Base-by-base conservation (phyloP, 2,329 filamentous ascomycete genomes). In the Botrytis fabae region DNA sequence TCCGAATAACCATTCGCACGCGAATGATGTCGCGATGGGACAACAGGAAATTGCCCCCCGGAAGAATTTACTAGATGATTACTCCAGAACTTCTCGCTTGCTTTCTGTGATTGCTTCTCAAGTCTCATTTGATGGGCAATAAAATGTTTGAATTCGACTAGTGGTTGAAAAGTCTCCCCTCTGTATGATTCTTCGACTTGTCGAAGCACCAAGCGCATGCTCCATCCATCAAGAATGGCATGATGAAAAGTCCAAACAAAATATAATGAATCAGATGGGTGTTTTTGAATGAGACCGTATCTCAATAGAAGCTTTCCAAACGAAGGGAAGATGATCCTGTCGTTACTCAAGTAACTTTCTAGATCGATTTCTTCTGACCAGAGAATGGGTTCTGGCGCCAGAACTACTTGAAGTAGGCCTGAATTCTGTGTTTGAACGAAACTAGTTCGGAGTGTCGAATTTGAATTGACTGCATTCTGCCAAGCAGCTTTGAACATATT, bases 231-330 rank as follows among this genome's bases (percentile, higher is more conserved):
- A 73, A 88, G 89, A 0, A 88, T 77, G 6, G 84, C 85, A 76
- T 89, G 87, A 75, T 89, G 86, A 81, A 87, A 85, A 1, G 85
- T 85, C 74, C 86, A 79, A 28, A 88, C 83, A 73, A 88, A 87
- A 75, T 82, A 80, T 20, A 63, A 81, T 38, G 68, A 68, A 42
- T 79, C 62, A 51, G 70, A 71, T 16, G 69, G 28, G 40, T 4
- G 18, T 48, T 70, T 16, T 54, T 60, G 20, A 20, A 70, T 38
- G 20, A 70, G 40, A 32, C 69, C 57, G 57, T 70, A 70, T 61
- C 69, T 40, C 60, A 59, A 77, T 59, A 61, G 76, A 73, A 25
- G 75, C 73, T 73, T 73, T 76, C 62, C 72, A 60, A 48, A 73
- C 28, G 54, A 46, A 46, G 69, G 69, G 25, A 44, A 46, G 20